Percentiles rank a stretch among this genome's conserved stretches.
These are phyloP conservation scores for Astrephomene gubernaculifera DNA, from an alignment of 139 green algal species.

Conservation along the genomic window DNA sequence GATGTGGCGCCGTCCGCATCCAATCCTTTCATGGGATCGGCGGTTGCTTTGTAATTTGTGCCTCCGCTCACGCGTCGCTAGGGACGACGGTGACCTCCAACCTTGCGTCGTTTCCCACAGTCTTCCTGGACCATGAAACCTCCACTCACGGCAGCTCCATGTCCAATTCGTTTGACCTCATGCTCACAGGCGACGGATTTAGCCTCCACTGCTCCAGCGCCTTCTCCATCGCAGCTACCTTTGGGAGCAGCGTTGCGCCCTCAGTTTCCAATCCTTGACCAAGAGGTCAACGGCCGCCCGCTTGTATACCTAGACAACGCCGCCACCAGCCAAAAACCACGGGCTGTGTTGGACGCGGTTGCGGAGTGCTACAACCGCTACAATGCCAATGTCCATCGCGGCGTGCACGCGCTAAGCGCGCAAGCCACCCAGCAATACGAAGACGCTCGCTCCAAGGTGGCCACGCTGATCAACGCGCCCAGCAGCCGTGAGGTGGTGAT, in stretches of 20 bases:
- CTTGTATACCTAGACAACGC: conserved; percentile 98
- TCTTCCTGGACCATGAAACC: too few relatives aligned
- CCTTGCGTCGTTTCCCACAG: too few relatives aligned
- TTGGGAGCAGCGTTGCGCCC: conserved; percentile 59
- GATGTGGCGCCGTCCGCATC: too few relatives aligned
- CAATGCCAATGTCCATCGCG: conserved; percentile 98
- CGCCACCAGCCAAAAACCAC: conserved; percentile 96
- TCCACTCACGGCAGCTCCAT: too few relatives aligned
- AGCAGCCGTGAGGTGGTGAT: conserved; percentile 92
- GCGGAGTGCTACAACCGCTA: conserved; percentile 87
- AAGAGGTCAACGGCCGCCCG: conserved; percentile 83
- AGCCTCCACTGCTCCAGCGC: neutral
- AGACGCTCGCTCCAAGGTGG: conserved; percentile 88
- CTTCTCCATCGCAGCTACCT: neutral
- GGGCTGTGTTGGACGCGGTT: conserved; percentile 77
- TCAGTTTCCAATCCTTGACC: conserved; percentile 91
- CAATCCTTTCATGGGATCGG: too few relatives aligned
- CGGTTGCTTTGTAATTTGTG: too few relatives aligned
- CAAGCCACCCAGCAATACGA: conserved; percentile 95
- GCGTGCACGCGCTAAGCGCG: conserved; percentile 86
- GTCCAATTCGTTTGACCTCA: too few relatives aligned
- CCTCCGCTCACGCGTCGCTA: too few relatives aligned
- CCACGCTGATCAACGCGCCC: conserved; percentile 87
- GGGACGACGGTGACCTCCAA: too few relatives aligned
- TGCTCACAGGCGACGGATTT: neutral